phyloP scores from a whole-genome alignment of 768 basidiomycete genomes.

The Naganishia kalamii region DNA sequence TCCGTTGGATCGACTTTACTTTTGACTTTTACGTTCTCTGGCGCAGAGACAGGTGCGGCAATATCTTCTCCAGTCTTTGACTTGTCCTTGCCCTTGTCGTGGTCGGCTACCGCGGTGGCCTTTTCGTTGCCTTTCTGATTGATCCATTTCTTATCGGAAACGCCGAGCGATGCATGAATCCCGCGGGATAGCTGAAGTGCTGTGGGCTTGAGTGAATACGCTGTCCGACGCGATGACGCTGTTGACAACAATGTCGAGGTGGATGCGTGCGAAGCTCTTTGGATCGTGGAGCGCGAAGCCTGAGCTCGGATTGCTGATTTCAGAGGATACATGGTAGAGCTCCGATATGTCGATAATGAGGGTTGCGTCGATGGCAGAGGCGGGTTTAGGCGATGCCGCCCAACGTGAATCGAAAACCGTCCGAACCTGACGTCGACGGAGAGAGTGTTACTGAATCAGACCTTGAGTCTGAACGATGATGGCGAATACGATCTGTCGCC shows the following conservation, averaged over 20 bases:
- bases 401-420: too few relatives aligned
- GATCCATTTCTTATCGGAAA: conserved; percentile 20
- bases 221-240: neutral
- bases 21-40: neutral
- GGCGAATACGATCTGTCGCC: neutral
- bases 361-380: neutral
- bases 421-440: neutral
- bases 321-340: conserved; percentile 1
- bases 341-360: neutral
- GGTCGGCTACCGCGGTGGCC: neutral
- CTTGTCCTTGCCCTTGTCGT: conserved; percentile 9
- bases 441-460: neutral
- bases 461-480: too few relatives aligned
- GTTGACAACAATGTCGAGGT: neutral
- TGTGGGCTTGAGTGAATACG: neutral
- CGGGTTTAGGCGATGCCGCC: conserved; percentile 10
- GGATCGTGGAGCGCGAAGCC: neutral
- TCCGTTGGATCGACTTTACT: neutral
- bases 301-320: conserved; percentile 4
- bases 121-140: conserved; percentile 11
- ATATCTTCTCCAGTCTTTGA: neutral
- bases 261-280: neutral
- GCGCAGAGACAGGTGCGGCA: neutral
- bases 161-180: neutral
- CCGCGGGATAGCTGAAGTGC: neutral